These are phyloP conservation scores for Fibroporia radiculosa DNA, from an alignment of 768 basidiomycete species.

Conservation along the genomic window DNA sequence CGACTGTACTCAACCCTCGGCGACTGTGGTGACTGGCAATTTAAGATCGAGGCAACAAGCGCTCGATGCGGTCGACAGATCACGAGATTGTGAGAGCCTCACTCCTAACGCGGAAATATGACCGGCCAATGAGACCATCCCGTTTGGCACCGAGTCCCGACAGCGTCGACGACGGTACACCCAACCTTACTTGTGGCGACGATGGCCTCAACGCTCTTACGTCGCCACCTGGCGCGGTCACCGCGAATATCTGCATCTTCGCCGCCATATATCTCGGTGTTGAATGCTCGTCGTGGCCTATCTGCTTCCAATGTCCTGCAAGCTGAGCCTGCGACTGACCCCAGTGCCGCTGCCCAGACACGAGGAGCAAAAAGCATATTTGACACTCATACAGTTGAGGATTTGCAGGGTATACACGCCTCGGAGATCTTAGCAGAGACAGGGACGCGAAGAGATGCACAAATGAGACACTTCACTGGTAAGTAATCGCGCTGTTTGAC, in stretches of 20 bases:
- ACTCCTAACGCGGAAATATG: too few relatives aligned
- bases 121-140: slow-evolving; percentile 22
- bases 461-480: slow-evolving; percentile 94
- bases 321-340: slow-evolving; percentile 19
- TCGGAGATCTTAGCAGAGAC: slow-evolving; percentile 76
- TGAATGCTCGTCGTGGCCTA: slow-evolving; percentile 29
- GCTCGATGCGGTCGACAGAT: not conserved
- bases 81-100: slow-evolving; percentile 14
- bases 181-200: slow-evolving; percentile 24
- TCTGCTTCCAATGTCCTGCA: slow-evolving; percentile 28
- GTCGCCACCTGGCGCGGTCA: slow-evolving; percentile 44
- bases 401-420: slow-evolving; percentile 73
- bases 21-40: not conserved
- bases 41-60: not conserved
- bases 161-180: slow-evolving; percentile 16
- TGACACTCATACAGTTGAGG: slow-evolving; percentile 74
- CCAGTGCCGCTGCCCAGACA: slow-evolving; percentile 19
- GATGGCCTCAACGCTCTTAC: slow-evolving; percentile 64
- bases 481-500: slow-evolving; percentile 17
- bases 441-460: slow-evolving; percentile 60
- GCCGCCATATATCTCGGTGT: slow-evolving; percentile 18
- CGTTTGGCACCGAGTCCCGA: slow-evolving; percentile 23
- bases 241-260: slow-evolving; percentile 25
- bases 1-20: too few relatives aligned
- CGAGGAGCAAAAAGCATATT: slow-evolving; percentile 39